Evolutionary conservation across 768 basidiomycete species (phyloP), one percentile per base, ranked within the genome.

Genomic region (Tephrocybe sp.): DNA sequence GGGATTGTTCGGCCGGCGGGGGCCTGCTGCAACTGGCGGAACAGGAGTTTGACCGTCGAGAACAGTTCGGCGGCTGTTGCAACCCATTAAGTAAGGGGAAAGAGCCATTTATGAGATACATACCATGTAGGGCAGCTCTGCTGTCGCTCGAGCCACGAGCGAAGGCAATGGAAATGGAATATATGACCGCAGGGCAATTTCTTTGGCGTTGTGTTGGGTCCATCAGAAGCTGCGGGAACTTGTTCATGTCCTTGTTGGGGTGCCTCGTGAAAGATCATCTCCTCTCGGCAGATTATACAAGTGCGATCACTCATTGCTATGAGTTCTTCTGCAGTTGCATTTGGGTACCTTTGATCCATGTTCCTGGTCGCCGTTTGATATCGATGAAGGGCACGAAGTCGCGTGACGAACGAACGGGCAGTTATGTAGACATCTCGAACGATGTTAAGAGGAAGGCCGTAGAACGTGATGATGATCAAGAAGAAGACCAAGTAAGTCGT

Each of bases 81-180:
- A 53, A 22, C 45, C 47, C 43, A 49, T 50, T 57, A 34, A 59
- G 52, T 48, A 45, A 47, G 37, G 29, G 47, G 15, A 34, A 31
- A 29, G 59, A 50, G 12, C 31, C 12, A 36, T 19, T 36, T 25
- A 3, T 31, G 19, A 42, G 49, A 18, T 27, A 67, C 86, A 67
- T 42, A 95, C 95, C 95, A 99, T 34, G 97, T 99, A 1, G 97
- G 97, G 65, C 97, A 99, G 58, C 91, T 98, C 67, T 98, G 97
- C 66, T 99, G 97, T 37, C 97, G 80, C 67, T 99, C 97, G 22
- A 99, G 78, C 97, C 97, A 99, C 18, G 92, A 94, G 33, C 93
- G 80, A 54, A 99, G 78, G 67, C 97, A 99, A 61, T 97, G 85
- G 65, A 97, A 95, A 69, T 99, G 97, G 73, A 99, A 99, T 36